A percentile compares a stretch with the other conserved stretches of the same genome.
Evolutionary conservation across 768 basidiomycete genomes (phyloP).

Genomic region (Boletus tomentosulus): DNA sequence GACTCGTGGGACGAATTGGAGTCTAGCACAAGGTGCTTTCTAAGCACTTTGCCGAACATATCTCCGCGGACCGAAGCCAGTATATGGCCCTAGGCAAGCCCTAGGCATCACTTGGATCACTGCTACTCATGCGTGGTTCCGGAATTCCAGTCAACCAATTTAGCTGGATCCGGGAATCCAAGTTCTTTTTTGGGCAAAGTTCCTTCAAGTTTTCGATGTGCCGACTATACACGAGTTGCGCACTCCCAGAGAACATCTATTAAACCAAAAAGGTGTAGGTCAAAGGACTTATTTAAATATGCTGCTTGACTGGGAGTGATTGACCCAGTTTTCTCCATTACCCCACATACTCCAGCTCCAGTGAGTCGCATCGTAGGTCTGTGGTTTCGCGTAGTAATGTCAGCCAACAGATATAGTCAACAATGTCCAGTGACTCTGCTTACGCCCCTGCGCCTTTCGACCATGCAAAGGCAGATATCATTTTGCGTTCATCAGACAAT

Average conservation of each 20-base stretch:
- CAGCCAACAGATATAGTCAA: not conserved
- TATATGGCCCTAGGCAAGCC: too few relatives aligned
- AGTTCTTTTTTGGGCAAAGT: too few relatives aligned
- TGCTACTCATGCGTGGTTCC: too few relatives aligned
- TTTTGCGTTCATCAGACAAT: conserved; percentile 25
- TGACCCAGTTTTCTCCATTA: not conserved
- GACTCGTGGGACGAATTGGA: not conserved
- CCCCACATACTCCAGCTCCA: not conserved
- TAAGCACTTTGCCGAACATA: too few relatives aligned
- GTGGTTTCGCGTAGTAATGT: too few relatives aligned
- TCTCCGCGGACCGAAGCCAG: too few relatives aligned
- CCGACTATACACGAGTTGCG: too few relatives aligned
- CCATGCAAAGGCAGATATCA: conserved; percentile 18
- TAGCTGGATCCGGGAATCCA: too few relatives aligned
- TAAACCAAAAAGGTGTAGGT: not conserved
- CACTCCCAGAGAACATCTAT: too few relatives aligned
- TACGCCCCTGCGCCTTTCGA: conserved; percentile 16
- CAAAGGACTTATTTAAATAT: not conserved
- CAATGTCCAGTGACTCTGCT: not conserved
- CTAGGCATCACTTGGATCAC: too few relatives aligned
- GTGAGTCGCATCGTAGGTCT: not conserved
- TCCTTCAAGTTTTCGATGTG: not conserved
- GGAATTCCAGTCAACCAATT: too few relatives aligned
- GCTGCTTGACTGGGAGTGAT: not conserved
- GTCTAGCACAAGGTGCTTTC: too few relatives aligned